Base-by-base conservation (phyloP, 768 basidiomycete species). In the Macrocybe gigantea region DNA sequence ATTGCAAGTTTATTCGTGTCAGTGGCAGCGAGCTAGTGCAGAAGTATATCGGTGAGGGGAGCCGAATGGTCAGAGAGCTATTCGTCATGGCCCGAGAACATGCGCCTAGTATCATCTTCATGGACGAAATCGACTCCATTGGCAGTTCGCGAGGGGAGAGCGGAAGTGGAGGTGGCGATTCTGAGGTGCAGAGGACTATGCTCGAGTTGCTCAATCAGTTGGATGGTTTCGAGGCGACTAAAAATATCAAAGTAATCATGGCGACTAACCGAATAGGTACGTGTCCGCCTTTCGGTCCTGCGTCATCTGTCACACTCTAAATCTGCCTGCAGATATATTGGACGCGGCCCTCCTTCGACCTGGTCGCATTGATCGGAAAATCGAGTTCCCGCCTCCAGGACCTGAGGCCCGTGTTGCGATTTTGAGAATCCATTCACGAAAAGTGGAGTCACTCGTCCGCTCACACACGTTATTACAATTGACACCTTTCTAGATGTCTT, bases 81-180 rank as follows among this genome's bases (percentile, higher is more conserved):
- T 98, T 98, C 74, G 93, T 96, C 51, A 97, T 96, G 95, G 95
- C 95, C 2, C 69, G 93, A 52, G 95, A 97, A 64, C 93, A 96
- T 60, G 95, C 95, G 33, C 95, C 95, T 33, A 89, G 88, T 65
- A 96, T 98, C 69, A 96, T 98, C 63, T 97, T 98, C 74, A 96
- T 98, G 94, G 95, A 97, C 64, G 95, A 97, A 69, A 97, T 98
- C 54, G 95, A 98, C 68, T 93, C 90, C 13, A 98, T 98, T 60
- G 95, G 95, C 47, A 88, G 85, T 53, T 92, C 91, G 53, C 70
- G 94, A 62, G 92, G 94, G 8, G 90, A 93, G 62, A 84, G 94
- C 60, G 92, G 94, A 12, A 88, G 89, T 43, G 88, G 89, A 14
- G 84, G 84, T 37, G 89, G 90, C 1, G 90, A 93, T 58, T 88